Evolutionary conservation across 2,329 filamentous ascomycete genomes (phyloP).

Genomic region (Falciphora oryzae): DNA sequence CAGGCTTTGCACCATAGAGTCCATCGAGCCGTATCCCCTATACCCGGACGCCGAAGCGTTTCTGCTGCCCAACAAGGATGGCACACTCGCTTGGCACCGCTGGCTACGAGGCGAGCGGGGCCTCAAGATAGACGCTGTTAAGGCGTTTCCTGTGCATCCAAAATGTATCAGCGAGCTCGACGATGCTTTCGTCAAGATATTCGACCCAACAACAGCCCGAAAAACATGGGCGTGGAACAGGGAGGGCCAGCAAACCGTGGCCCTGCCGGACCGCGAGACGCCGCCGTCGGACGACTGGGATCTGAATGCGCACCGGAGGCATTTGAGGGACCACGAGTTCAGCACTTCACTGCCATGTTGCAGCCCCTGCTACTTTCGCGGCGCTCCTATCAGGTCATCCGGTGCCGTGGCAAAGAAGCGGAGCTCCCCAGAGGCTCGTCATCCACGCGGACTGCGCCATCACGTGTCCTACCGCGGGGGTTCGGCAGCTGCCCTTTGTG

Average conservation of each 20-base stretch:
- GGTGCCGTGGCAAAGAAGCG: too few relatives aligned
- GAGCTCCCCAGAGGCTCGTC: too few relatives aligned
- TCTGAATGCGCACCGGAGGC: background rate
- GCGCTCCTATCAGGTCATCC: background rate
- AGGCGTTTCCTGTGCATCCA: too few relatives aligned
- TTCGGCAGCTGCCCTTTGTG: background rate
- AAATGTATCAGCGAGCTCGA: background rate
- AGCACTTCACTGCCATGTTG: background rate
- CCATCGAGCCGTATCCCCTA: background rate
- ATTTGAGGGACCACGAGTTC: background rate
- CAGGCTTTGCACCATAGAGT: background rate
- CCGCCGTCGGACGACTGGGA: background rate
- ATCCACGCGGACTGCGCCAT: background rate
- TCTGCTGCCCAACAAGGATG: background rate
- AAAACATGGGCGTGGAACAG: slow-evolving; percentile 1
- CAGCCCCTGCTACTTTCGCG: slow-evolving; percentile 1
- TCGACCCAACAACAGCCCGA: slow-evolving; percentile 1
- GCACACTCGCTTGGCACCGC: background rate
- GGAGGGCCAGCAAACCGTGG: background rate
- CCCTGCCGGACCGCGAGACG: background rate
- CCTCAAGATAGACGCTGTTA: too few relatives aligned
- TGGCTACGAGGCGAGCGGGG: too few relatives aligned
- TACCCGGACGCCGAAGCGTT: background rate
- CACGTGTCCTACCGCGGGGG: background rate
- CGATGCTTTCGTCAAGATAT: slow-evolving; percentile 1